Percentiles rank a stretch among this genome's conserved stretches.
phyloP scores from a whole-genome alignment of 371 early-diverging fungal species.

The Syncephalis fuscata region DNA sequence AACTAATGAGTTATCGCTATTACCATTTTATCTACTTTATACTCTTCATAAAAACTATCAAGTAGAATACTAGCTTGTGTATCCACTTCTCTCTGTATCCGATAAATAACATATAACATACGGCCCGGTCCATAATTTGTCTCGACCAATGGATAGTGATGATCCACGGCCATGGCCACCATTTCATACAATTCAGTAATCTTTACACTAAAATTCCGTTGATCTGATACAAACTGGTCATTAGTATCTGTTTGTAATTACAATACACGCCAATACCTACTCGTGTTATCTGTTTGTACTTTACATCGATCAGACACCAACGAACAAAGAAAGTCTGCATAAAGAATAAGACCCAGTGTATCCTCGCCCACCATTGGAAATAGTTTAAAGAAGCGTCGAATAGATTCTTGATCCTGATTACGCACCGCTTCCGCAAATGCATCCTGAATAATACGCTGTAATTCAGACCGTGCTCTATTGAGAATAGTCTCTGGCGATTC shows the following conservation, averaged over 20 bases:
- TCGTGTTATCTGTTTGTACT: conserved; percentile 29
- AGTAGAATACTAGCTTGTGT: conserved; percentile 53
- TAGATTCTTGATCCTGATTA: conserved; percentile 43
- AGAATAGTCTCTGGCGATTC: conserved; percentile 47
- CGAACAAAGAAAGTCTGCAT: conserved; percentile 65
- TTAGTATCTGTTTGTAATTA: neutral
- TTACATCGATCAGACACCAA: conserved; percentile 51
- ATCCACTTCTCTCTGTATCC: conserved; percentile 75
- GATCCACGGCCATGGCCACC: conserved; percentile 68
- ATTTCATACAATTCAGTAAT: conserved; percentile 73
- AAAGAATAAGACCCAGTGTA: conserved; percentile 70
- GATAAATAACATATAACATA: conserved; percentile 73
- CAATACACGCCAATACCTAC: neutral
- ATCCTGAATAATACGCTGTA: conserved; percentile 47
- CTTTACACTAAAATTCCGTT: conserved; percentile 40
- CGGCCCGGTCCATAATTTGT: conserved; percentile 67
- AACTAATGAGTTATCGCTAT: neutral
- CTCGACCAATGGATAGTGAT: conserved; percentile 66
- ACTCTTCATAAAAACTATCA: conserved; percentile 55
- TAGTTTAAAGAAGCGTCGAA: conserved; percentile 70
- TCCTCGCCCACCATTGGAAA: conserved; percentile 75
- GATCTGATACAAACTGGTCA: neutral
- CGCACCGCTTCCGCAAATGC: conserved; percentile 68
- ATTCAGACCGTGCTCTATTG: conserved; percentile 30
- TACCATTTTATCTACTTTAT: conserved; percentile 47